These are phyloP conservation scores for Chytriomyces hyalinus DNA, from an alignment of 192 early-diverging fungal genomes.

Conservation along the genomic window DNA sequence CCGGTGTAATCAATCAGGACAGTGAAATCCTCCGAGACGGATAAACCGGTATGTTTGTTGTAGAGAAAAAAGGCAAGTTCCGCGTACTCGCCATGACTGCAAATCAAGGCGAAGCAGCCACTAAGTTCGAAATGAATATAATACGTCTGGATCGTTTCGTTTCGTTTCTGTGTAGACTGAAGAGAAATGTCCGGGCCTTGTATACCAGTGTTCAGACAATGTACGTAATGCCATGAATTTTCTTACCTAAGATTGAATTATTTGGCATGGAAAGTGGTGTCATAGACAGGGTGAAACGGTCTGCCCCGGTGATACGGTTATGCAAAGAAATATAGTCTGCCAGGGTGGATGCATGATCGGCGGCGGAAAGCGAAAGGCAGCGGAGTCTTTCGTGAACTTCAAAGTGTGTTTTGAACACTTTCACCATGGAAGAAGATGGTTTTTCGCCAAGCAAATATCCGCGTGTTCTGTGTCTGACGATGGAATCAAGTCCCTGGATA, in stretches of 20 bases:
- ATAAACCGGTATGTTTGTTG: conserved; percentile 46
- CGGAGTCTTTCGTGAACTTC: conserved; percentile 26
- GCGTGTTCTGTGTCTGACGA: conserved; percentile 65
- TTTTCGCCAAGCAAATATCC: conserved; percentile 61
- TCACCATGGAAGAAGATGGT: conserved; percentile 59
- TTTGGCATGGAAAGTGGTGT: background rate
- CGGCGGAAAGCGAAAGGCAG: background rate
- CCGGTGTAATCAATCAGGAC: conserved; percentile 63
- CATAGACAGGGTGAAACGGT: conserved; percentile 26
- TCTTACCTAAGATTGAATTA: background rate
- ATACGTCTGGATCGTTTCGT: conserved; percentile 18
- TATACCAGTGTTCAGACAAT: background rate
- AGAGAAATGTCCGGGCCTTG: background rate
- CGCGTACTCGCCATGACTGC: conserved; percentile 62
- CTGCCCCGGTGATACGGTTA: conserved; percentile 4
- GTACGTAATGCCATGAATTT: background rate
- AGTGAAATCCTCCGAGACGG: conserved; percentile 67
- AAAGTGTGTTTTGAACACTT: conserved; percentile 63
- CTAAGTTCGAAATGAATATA: conserved; percentile 63
- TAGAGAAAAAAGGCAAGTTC: conserved; percentile 70
- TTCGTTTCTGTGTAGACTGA: conserved; percentile 20
- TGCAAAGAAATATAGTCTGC: conserved; percentile 5
- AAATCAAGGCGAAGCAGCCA: conserved; percentile 61
- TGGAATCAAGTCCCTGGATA: conserved; percentile 57
- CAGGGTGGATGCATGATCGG: background rate